A percentile compares a stretch with the other conserved stretches of the same genome.
phyloP scores from a whole-genome alignment of 2,329 filamentous ascomycete genomes.

The Fusarium sp. region DNA sequence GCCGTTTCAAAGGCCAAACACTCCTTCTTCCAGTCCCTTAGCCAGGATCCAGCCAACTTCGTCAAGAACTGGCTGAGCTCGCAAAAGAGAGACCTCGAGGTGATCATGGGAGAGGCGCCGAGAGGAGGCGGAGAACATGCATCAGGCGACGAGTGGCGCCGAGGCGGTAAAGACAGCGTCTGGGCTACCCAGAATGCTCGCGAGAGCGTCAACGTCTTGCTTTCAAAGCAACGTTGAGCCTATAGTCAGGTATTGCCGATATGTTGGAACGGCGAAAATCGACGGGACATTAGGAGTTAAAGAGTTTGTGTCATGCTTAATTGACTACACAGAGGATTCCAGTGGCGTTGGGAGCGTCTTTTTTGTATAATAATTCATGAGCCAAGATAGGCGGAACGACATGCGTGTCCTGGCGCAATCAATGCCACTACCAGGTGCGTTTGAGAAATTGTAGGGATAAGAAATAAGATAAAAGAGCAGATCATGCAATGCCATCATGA shows the following conservation, averaged over 20 bases:
- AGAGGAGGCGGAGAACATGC: constrained; percentile 72
- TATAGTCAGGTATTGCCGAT: neutral
- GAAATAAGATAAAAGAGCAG: constrained; percentile 25
- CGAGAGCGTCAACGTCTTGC: constrained; percentile 74
- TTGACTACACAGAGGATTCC: constrained; percentile 40
- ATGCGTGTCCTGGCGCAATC: constrained; percentile 26
- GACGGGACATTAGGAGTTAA: constrained; percentile 40
- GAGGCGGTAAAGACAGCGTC: constrained; percentile 68
- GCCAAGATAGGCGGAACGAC: constrained; percentile 32
- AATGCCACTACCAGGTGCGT: constrained; percentile 20
- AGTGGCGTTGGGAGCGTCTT: constrained; percentile 49
- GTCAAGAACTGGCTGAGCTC: constrained; percentile 90
- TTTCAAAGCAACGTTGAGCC: constrained; percentile 65
- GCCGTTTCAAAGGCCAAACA: constrained; percentile 91
- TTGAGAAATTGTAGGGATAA: constrained; percentile 29
- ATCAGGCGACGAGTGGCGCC: constrained; percentile 78
- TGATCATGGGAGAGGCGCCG: constrained; percentile 86
- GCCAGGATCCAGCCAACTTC: constrained; percentile 87
- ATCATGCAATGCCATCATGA: constrained; percentile 33
- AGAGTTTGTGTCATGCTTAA: constrained; percentile 43
- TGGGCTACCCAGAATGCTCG: constrained; percentile 72
- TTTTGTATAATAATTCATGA: constrained; percentile 49
- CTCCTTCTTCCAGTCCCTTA: constrained; percentile 84
- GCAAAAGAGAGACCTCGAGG: constrained; percentile 91
- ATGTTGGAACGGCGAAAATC: constrained; percentile 11